Evolutionary conservation across 345 rosid genomes (phyloP), one percentile per base, ranked within the genome.

Genomic region (Gossypium thurberi): DNA sequence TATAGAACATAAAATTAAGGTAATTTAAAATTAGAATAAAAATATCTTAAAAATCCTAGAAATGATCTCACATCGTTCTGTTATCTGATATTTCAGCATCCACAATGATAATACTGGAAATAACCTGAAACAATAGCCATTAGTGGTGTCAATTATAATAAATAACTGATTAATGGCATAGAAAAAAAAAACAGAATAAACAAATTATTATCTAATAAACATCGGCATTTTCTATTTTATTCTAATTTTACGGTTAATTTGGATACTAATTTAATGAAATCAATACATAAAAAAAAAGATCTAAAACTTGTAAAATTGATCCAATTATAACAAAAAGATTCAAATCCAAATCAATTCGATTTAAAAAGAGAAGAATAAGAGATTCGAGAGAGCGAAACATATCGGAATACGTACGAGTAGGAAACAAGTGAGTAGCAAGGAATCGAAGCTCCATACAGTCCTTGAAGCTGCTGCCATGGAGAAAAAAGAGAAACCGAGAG

Each of bases 51-150:
- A 46, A 11, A 46, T 5, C 17, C 12, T 46, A 46, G 8, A 15
- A 74, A 17, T 48, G 74, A 65, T 65, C 82, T 73, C 85, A 91
- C 94, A 68, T 73, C 65, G 83, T 74, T 64, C 75, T 77, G 58
- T 73, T 33, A 60, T 79, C 82, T 4, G 64, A 64, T 63, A 64
- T 17, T 73, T 81, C 85, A 26, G 87, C 87, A 80, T 73, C 77
- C 25, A 81, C 83, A 71, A 71, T 59, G 76, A 52, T 28, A 75
- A 58, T 77, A 75, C 60, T 78, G 74, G 76, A 67, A 56, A 82
- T n/a, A 68, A 87, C 87, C 92, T 91, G 86, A 71, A 70, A 8
- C n/a, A 43, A 66, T 25, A 46, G 47, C 5, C 10, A 59, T 14
- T 18, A 57, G 26, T 37, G 72, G 21, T 28, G 43, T 69, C 33